Conservation (phyloP, 495 filamentous ascomycete genomes). For the Xeromyces bisporus region DNA sequence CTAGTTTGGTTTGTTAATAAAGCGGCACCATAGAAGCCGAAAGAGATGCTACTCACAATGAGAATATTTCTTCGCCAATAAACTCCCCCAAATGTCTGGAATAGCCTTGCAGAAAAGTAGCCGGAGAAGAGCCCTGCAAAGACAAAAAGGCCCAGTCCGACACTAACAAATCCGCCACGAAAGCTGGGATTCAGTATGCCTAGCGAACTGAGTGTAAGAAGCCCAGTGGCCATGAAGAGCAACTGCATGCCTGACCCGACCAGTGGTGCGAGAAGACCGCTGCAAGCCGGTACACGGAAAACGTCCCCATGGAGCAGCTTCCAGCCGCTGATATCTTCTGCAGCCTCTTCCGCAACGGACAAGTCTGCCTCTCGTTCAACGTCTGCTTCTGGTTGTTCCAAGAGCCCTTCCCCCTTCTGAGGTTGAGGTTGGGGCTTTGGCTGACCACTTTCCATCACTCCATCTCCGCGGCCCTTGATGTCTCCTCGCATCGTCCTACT, state of each 20-base stretch:
- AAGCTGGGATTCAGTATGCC: slow-evolving; percentile 83
- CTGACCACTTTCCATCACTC: slow-evolving; percentile 51
- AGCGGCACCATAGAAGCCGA: neutral
- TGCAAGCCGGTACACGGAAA: slow-evolving; percentile 64
- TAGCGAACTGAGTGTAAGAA: slow-evolving; percentile 63
- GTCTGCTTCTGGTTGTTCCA: slow-evolving; percentile 43
- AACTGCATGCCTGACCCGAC: slow-evolving; percentile 84
- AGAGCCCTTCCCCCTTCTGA: slow-evolving; percentile 38
- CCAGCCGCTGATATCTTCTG: slow-evolving; percentile 85
- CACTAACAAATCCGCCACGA: slow-evolving; percentile 80
- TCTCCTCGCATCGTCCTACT: slow-evolving; percentile 68
- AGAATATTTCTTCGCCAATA: slow-evolving; percentile 69
- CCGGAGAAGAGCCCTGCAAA: slow-evolving; percentile 82
- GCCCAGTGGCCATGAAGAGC: slow-evolving; percentile 65
- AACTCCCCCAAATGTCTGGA: slow-evolving; percentile 70
- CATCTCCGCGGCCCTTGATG: slow-evolving; percentile 54
- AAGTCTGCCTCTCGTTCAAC: slow-evolving; percentile 44
- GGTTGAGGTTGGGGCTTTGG: slow-evolving; percentile 38
- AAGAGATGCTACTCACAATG: slow-evolving; percentile 28
- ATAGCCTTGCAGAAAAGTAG: slow-evolving; percentile 77
- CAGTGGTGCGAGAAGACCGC: slow-evolving; percentile 65
- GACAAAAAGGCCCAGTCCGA: slow-evolving; percentile 72
- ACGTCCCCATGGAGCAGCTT: slow-evolving; percentile 89
- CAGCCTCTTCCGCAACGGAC: slow-evolving; percentile 55
- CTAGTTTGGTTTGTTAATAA: slow-evolving; percentile 13